Percentiles rank a stretch among this genome's conserved stretches.
Evolutionary conservation across 2,329 filamentous ascomycete genomes (phyloP).

Genomic region (Talaromyces sp.): DNA sequence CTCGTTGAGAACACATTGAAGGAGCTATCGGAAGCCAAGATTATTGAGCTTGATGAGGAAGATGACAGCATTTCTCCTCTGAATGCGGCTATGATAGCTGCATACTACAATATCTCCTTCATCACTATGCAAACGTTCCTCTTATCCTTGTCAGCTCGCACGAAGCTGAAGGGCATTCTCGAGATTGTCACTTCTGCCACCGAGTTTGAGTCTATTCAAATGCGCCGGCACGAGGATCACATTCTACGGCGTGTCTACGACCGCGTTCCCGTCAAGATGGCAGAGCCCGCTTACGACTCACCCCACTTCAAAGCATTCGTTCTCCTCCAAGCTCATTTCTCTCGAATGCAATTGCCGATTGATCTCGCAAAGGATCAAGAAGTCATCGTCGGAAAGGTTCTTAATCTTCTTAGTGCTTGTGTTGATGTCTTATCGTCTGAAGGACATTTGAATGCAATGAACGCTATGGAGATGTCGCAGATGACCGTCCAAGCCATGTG

Average conservation of each 20-base stretch:
- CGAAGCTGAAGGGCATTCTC: constrained; percentile 92
- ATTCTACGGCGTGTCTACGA: constrained; percentile 90
- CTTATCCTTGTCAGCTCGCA: constrained; percentile 78
- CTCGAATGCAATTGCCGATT: constrained; percentile 90
- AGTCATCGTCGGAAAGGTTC: constrained; percentile 72
- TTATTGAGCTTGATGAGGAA: constrained; percentile 91
- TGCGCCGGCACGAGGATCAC: constrained; percentile 83
- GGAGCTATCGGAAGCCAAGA: constrained; percentile 86
- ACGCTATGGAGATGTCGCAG: constrained; percentile 97
- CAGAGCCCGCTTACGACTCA: constrained; percentile 78
- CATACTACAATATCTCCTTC: constrained; percentile 99
- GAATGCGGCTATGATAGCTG: constrained; percentile 95
- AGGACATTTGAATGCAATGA: constrained; percentile 94
- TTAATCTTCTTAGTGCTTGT: constrained; percentile 82
- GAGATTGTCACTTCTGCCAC: constrained; percentile 96
- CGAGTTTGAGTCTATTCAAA: constrained; percentile 93
- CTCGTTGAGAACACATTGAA: constrained; percentile 88
- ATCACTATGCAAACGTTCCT: constrained; percentile 99
- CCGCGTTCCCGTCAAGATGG: constrained; percentile 90
- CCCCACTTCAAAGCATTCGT: constrained; percentile 98
- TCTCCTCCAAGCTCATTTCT: constrained; percentile 95
- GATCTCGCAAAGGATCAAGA: constrained; percentile 96
- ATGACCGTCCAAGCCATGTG: constrained; percentile 99
- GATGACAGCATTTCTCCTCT: constrained; percentile 84
- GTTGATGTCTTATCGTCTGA: constrained; percentile 95